Percentiles rank a stretch among this genome's conserved stretches.
Conservation (phyloP, 2,329 filamentous ascomycete genomes). For the Ceratocystis colombiana region DNA sequence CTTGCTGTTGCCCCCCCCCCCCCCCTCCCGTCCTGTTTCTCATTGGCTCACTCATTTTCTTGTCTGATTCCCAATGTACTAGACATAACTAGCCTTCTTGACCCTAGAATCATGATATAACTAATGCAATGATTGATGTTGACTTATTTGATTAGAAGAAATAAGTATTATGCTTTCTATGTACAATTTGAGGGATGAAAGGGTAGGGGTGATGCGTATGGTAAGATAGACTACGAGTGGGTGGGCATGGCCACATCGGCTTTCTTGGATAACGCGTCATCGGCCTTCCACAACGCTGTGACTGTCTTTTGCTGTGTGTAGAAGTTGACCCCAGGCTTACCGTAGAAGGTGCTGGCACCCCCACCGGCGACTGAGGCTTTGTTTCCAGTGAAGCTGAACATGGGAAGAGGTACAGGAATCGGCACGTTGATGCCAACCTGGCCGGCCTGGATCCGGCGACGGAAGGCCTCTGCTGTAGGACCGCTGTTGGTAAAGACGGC, state of each 20-base stretch:
- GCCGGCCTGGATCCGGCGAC: slow-evolving; percentile 70
- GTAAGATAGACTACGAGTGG: slow-evolving; percentile 20
- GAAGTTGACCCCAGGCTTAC: slow-evolving; percentile 81
- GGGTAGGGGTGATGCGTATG: not conserved
- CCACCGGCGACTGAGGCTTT: slow-evolving; percentile 90
- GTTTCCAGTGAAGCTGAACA: slow-evolving; percentile 65
- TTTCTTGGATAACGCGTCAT: slow-evolving; percentile 61
- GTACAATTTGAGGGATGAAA: not conserved
- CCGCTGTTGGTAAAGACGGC: slow-evolving; percentile 77
- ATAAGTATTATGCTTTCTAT: slow-evolving; percentile 9
- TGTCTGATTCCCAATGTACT: not conserved
- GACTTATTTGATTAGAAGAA: not conserved
- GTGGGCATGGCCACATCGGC: slow-evolving; percentile 80
- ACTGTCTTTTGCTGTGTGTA: slow-evolving; percentile 98
- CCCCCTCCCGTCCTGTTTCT: not conserved
- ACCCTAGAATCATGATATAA: slow-evolving; percentile 2
- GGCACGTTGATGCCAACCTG: slow-evolving; percentile 81
- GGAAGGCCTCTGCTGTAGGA: slow-evolving; percentile 66
- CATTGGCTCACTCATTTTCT: not conserved
- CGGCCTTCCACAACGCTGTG: slow-evolving; percentile 64
- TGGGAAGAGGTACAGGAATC: slow-evolving; percentile 60
- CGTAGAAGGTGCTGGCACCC: slow-evolving; percentile 90
- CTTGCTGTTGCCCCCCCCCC: not conserved
- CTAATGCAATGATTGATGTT: slow-evolving; percentile 11
- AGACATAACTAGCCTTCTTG: not conserved